These are phyloP conservation scores for Colletotrichum cereale DNA, from an alignment of 2,329 filamentous ascomycete species.

Conservation along the genomic window DNA sequence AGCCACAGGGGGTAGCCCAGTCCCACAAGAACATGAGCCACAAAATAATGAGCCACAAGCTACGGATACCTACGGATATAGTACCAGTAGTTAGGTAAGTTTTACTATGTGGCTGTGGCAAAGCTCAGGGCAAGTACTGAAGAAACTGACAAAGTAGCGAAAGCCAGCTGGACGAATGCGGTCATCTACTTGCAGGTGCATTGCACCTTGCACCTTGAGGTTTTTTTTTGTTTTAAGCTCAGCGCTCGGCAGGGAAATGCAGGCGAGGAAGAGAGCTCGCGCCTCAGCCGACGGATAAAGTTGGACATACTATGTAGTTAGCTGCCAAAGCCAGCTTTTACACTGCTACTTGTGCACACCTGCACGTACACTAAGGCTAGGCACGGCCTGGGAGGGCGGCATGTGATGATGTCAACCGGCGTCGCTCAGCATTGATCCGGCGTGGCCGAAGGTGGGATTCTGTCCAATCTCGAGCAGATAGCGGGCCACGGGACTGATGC, in stretches of 20 bases:
- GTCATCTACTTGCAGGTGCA: background rate
- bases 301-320: too few relatives aligned
- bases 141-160: too few relatives aligned
- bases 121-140: background rate
- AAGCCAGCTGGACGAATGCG: background rate
- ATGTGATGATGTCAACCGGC: constrained; percentile 38
- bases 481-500: too few relatives aligned
- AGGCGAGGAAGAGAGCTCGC: constrained; percentile 18
- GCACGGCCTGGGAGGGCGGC: background rate
- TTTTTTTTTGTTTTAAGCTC: background rate
- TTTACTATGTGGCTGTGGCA: background rate
- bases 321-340: background rate
- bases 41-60: background rate
- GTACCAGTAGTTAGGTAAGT: too few relatives aligned
- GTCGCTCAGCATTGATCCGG: constrained; percentile 9
- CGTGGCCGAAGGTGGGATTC: constrained; percentile 6
- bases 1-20: background rate
- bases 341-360: background rate
- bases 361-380: background rate
- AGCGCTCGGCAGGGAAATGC: background rate
- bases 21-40: background rate
- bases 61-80: too few relatives aligned
- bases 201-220: background rate
- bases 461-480: constrained; percentile 16
- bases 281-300: background rate